A percentile compares a stretch with the other conserved stretches of the same genome.
phyloP scores from a whole-genome alignment of 2,329 filamentous ascomycete genomes.

The Sporothrix curviconia region DNA sequence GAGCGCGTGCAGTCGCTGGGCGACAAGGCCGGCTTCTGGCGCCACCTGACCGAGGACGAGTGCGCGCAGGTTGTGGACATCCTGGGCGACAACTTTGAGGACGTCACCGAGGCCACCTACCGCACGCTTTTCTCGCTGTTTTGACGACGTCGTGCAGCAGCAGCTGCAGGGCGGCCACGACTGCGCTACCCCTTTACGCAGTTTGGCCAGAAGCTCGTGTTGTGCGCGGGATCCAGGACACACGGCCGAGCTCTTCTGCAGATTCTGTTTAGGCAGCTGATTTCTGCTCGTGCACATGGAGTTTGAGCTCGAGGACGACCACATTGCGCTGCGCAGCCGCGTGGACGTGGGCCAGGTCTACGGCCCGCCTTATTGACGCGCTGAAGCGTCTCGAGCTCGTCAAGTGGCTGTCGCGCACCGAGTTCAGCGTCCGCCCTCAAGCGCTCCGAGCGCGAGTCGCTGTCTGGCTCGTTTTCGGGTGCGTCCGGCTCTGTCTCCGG shows the following conservation, averaged over 20 bases:
- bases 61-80: slow-evolving; percentile 62
- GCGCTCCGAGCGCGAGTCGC: slow-evolving; percentile 30
- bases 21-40: slow-evolving; percentile 69
- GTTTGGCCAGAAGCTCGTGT: slow-evolving; percentile 68
- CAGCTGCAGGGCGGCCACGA: slow-evolving; percentile 30
- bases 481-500: too few relatives aligned
- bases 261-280: slow-evolving; percentile 72
- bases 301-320: slow-evolving; percentile 68
- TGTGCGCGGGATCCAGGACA: slow-evolving; percentile 75
- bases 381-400: slow-evolving; percentile 70
- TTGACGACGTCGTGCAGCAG: slow-evolving; percentile 30
- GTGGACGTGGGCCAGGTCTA: slow-evolving; percentile 66
- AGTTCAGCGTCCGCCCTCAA: slow-evolving; percentile 45
- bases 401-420: slow-evolving; percentile 58
- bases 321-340: slow-evolving; percentile 54
- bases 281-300: slow-evolving; percentile 83
- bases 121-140: slow-evolving; percentile 44
- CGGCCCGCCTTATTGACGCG: slow-evolving; percentile 59
- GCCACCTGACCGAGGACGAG: slow-evolving; percentile 76
- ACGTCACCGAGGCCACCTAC: slow-evolving; percentile 51
- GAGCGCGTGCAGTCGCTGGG: slow-evolving; percentile 75
- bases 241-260: slow-evolving; percentile 66
- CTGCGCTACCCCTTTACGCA: slow-evolving; percentile 55
- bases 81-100: slow-evolving; percentile 60
- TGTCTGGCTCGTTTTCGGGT: slow-evolving; percentile 19